Evolutionary conservation across 495 filamentous ascomycete genomes (phyloP).

Genomic region (Cenococcum geophilum): DNA sequence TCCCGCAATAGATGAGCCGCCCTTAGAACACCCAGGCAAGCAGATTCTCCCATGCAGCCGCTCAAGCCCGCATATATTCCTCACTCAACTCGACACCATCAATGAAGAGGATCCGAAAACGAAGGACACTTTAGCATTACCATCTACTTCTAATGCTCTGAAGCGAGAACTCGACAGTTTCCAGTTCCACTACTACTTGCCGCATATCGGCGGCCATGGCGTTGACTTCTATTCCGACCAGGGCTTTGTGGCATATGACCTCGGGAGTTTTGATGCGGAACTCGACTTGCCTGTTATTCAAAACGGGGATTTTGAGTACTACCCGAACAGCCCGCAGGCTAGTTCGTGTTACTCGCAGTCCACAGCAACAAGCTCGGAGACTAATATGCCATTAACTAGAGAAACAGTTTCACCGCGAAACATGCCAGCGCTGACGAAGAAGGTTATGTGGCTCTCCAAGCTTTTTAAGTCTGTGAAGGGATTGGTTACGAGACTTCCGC

Average conservation of each 20-base stretch:
- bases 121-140: too few relatives aligned
- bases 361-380: too few relatives aligned
- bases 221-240: neutral
- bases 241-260: too few relatives aligned
- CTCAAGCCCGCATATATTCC: neutral
- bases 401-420: too few relatives aligned
- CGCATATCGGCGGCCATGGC: neutral
- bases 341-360: too few relatives aligned
- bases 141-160: neutral
- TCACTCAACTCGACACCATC: too few relatives aligned
- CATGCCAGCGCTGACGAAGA: too few relatives aligned
- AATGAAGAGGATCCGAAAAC: too few relatives aligned
- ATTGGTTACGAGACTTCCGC: too few relatives aligned
- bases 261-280: neutral
- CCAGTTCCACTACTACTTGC: neutral
- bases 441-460: too few relatives aligned
- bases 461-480: too few relatives aligned
- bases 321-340: neutral
- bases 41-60: slow-evolving; percentile 1
- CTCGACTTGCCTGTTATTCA: neutral
- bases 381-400: too few relatives aligned
- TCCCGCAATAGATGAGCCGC: neutral
- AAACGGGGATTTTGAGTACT: neutral
- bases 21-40: neutral
- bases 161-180: neutral